A percentile compares a stretch with the other conserved stretches of the same genome.
Evolutionary conservation across 1,284 basidiomycete genomes (phyloP).

Genomic region (Tilletiopsis washingtonensis): DNA sequence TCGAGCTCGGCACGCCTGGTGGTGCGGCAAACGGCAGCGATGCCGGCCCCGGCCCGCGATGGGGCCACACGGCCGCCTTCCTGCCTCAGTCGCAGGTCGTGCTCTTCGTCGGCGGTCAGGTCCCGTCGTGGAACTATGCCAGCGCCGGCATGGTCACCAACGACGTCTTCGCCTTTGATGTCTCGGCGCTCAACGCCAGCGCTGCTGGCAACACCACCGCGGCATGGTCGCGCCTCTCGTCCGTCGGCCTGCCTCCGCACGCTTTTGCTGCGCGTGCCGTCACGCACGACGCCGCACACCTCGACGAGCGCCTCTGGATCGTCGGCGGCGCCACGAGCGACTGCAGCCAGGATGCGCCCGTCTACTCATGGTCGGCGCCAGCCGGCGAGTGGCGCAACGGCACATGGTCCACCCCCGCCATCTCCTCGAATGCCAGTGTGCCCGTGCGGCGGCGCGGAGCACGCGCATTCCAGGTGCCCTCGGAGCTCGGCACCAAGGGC

Average conservation of each 20-base stretch:
- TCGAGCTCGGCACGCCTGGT: no score
- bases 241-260: constrained; percentile 5
- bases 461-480: constrained; percentile 1
- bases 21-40: no score
- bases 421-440: constrained; percentile 2
- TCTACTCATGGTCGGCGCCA: not conserved
- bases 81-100: constrained; percentile 15
- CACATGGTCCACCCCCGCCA: constrained; percentile 5
- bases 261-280: constrained; percentile 14
- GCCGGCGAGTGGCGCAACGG: constrained; percentile 6
- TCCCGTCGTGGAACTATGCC: not conserved
- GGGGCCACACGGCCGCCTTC: constrained; percentile 40
- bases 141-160: constrained; percentile 10
- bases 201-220: constrained; percentile 3
- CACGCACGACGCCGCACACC: not conserved
- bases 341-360: constrained; percentile 6
- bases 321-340: constrained; percentile 16
- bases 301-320: constrained; percentile 14
- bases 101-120: constrained; percentile 20
- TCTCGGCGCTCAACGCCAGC: constrained; percentile 6
- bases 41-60: constrained; percentile 18
- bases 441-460: constrained; percentile 3
- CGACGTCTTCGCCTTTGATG: constrained; percentile 20
- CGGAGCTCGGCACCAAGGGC: not conserved
- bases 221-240: not conserved